These are phyloP conservation scores for Ophiocordyceps sinensis DNA, from an alignment of 2,329 filamentous ascomycete species.

Conservation along the genomic window DNA sequence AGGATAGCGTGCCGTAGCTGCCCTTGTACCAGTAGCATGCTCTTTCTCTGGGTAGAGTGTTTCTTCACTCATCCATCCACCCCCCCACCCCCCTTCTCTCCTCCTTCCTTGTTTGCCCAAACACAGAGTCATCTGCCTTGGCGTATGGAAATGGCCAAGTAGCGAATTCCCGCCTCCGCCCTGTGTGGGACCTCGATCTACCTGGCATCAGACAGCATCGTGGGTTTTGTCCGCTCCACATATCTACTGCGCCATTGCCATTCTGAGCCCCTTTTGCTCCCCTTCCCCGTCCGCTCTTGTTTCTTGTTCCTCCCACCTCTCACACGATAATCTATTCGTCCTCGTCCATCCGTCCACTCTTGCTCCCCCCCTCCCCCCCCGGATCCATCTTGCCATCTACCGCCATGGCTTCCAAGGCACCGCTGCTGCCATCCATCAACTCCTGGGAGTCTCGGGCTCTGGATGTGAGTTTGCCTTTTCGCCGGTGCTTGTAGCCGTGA, in stretches of 20 bases:
- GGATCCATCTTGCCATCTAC: background rate
- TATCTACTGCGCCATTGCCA: background rate
- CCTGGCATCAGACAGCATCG: background rate
- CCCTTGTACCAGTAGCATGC: too few relatives aligned
- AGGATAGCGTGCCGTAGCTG: too few relatives aligned
- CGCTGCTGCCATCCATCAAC: constrained; percentile 13
- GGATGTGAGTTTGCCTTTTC: constrained; percentile 12
- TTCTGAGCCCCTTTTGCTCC: background rate
- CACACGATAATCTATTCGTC: background rate
- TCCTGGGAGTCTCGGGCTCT: constrained; percentile 21
- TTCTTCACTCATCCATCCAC: too few relatives aligned
- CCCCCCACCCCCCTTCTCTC: too few relatives aligned
- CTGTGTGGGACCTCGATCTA: background rate
- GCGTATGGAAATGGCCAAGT: background rate
- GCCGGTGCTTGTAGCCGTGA: background rate
- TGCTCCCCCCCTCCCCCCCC: background rate
- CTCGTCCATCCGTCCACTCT: background rate
- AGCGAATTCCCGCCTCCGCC: background rate
- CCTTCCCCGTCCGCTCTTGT: background rate
- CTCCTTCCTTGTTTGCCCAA: too few relatives aligned
- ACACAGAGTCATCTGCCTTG: too few relatives aligned
- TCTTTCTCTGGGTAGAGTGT: too few relatives aligned
- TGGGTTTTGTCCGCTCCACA: background rate
- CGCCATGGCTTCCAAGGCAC: constrained; percentile 5
- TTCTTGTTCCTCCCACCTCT: background rate